Base-by-base conservation (phyloP, 1,139 yeast species). In the Hemisphaericaspora subhashii region DNA sequence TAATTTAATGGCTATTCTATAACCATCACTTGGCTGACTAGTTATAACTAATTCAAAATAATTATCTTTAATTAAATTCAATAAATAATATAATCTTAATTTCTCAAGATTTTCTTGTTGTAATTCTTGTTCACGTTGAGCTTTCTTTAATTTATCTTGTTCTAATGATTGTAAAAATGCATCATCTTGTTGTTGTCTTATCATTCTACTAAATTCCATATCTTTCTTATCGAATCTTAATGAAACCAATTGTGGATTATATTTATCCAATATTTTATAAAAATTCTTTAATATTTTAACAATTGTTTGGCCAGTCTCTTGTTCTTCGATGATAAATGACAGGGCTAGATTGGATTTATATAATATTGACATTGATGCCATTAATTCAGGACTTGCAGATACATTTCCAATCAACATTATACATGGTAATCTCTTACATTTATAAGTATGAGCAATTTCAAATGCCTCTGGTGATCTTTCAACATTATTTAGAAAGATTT, bases 141-240 rank as follows among this genome's bases (percentile, higher is more conserved):
- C 35, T 42, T 66, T 68, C 50, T 70, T 71, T 14, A 58, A 39
- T 35, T 58, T 58, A 52, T 79, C 84, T 28, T 60, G 63, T 31
- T 72, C 63, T 21, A 79, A 57, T 0, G 82, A 77, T 48, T 69
- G 69, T 36, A 64, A 55, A 48, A 77, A 79, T 2, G 83, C 84
- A 36, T 66, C 72, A 48, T 79, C 83, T 51, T 79, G 85, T 48
- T 75, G 75, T 47, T 74, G 73, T 50, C 79, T 74, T 29, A 79
- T 54, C 21, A 68, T 34, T 36, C 84, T 58, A 29, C 81, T 66
- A 35, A 68, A 54, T 43, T 79, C 81, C 34, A 74, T 68, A 47
- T 77, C 82, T 47, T 72, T 75, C 48, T 71, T 72, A 53, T 79
- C 84, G 34, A 63, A 63, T 34, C 79, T 57, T 29, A 75, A 73